A percentile compares a stretch with the other conserved stretches of the same genome.
Conservation (phyloP, 495 filamentous ascomycete genomes). For the Letharia columbiana region DNA sequence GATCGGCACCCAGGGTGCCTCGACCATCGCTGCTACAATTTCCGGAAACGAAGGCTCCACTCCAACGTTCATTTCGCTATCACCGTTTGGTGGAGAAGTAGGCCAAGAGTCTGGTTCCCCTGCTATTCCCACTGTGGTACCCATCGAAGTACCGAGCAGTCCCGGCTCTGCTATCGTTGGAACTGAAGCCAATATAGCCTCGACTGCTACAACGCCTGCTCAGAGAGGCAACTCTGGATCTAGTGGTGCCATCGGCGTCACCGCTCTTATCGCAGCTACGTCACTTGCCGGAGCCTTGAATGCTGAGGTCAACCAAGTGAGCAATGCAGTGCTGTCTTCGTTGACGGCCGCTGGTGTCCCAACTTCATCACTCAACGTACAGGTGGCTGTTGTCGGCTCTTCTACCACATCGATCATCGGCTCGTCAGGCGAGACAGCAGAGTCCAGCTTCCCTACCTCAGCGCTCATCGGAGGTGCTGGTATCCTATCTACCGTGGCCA, state of each 20-base stretch:
- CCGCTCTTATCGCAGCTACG: background rate
- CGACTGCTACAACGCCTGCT: background rate
- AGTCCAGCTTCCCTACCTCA: background rate
- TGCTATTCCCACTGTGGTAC: background rate
- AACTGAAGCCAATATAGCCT: background rate
- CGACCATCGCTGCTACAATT: background rate
- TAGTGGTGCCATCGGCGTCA: background rate
- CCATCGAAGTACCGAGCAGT: background rate
- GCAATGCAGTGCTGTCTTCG: background rate
- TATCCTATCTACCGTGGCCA: background rate
- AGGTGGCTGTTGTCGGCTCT: background rate
- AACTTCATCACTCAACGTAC: background rate
- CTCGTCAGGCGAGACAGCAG: background rate
- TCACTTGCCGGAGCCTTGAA: background rate
- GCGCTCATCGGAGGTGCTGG: background rate
- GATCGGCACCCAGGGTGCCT: background rate
- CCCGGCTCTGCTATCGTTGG: background rate
- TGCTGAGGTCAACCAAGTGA: background rate
- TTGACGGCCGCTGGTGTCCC: background rate
- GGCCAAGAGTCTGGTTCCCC: background rate
- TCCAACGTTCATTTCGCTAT: slow-evolving; percentile 2
- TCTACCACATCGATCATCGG: background rate
- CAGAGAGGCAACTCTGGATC: background rate
- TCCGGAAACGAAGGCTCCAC: background rate
- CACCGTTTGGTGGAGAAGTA: slow-evolving; percentile 1